Evolutionary conservation across 306 rosid species (phyloP).

Genomic region (Vigna unguiculata): DNA sequence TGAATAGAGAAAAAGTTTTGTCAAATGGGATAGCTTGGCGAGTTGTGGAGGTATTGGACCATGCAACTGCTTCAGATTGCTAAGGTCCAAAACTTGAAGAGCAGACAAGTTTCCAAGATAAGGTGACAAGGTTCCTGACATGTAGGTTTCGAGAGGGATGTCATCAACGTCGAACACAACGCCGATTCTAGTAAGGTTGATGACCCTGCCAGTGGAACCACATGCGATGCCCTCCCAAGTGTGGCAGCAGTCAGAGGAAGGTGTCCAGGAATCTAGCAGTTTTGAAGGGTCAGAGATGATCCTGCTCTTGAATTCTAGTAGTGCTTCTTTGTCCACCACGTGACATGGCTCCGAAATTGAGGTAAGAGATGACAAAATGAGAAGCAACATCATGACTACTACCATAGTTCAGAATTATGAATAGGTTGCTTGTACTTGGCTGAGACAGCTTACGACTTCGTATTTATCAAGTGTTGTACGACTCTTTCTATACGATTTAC

Average conservation of each 20-base stretch:
- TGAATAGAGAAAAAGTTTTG: conserved; percentile 55
- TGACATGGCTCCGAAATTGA: conserved; percentile 54
- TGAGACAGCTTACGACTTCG: background rate
- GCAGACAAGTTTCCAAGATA: conserved; percentile 67
- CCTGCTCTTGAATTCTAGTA: conserved; percentile 59
- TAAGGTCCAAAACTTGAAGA: conserved; percentile 59
- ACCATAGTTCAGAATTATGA: background rate
- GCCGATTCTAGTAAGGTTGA: conserved; percentile 54
- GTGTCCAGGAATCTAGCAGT: conserved; percentile 58
- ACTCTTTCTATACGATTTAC: too few relatives aligned
- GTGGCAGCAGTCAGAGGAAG: conserved; percentile 65
- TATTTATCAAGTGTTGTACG: background rate
- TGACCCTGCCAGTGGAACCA: conserved; percentile 59
- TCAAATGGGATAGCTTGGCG: conserved; percentile 51
- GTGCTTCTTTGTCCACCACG: conserved; percentile 58
- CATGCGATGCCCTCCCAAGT: conserved; percentile 69
- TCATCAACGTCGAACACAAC: conserved; percentile 38
- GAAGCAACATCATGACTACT: conserved; percentile 28
- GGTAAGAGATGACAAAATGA: conserved; percentile 34
- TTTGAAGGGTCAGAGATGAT: conserved; percentile 65
- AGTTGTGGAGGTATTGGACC: conserved; percentile 65
- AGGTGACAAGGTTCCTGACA: conserved; percentile 68
- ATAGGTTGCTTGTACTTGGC: background rate
- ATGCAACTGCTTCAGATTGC: conserved; percentile 56
- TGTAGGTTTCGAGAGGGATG: conserved; percentile 56